A percentile compares a stretch with the other conserved stretches of the same genome.
phyloP scores from a whole-genome alignment of 2,329 filamentous ascomycete species.

The Trichocomaceae sp. region DNA sequence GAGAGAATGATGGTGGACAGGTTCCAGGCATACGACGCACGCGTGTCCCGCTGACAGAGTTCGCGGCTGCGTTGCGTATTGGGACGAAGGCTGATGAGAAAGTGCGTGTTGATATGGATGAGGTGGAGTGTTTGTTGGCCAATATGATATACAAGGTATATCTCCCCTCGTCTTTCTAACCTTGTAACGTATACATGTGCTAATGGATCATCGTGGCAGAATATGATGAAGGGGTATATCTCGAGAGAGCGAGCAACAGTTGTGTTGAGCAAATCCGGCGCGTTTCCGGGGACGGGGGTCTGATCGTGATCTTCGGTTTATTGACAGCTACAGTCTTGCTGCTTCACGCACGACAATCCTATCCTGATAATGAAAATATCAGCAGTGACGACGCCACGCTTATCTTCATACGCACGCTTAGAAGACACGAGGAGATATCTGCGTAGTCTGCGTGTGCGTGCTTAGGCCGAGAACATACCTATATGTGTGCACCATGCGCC shows the following conservation, averaged over 20 bases:
- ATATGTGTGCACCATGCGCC: too few species aligned
- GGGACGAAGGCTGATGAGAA: constrained; percentile 48
- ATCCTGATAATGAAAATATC: too few species aligned
- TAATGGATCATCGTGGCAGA: constrained; percentile 45
- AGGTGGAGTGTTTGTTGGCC: constrained; percentile 89
- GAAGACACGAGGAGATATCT: too few species aligned
- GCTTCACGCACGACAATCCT: too few species aligned
- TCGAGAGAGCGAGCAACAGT: constrained; percentile 82
- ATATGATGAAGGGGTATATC: constrained; percentile 97
- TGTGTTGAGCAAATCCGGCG: constrained; percentile 81
- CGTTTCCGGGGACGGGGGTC: constrained; percentile 83
- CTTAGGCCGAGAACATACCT: too few species aligned
- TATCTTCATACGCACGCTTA: too few species aligned
- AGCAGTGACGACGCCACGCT: too few species aligned
- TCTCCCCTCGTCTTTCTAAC: constrained; percentile 13
- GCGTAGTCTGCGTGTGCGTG: too few species aligned
- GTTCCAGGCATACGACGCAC: constrained; percentile 58
- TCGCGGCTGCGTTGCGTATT: constrained; percentile 74
- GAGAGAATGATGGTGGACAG: constrained; percentile 65
- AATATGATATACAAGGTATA: constrained; percentile 97
- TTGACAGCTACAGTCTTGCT: not conserved
- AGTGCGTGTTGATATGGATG: constrained; percentile 70
- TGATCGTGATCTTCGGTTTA: constrained; percentile 21
- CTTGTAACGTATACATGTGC: not conserved
- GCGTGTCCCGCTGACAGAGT: constrained; percentile 74